Percentiles rank a stretch among this genome's conserved stretches.
Evolutionary conservation across 192 early-diverging fungal species (phyloP).

Genomic region (Umbelopsis sp.): DNA sequence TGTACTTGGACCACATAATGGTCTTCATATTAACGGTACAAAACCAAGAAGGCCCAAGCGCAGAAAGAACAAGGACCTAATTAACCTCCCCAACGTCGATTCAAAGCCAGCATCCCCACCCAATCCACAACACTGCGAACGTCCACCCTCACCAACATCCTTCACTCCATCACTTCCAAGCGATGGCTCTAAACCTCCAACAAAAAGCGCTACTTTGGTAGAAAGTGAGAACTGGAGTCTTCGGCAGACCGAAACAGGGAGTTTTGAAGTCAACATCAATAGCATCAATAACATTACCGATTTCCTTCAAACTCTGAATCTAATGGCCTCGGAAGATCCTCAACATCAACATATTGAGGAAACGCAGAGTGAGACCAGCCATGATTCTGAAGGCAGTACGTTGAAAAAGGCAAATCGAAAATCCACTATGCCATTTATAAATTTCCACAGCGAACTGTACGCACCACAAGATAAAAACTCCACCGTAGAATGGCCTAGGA

Average conservation of each 20-base stretch:
- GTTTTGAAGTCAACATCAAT: constrained; percentile 17
- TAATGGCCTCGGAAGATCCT: constrained; percentile 8
- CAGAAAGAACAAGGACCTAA: constrained; percentile 16
- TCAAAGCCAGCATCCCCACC: background rate
- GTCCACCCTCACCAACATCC: background rate
- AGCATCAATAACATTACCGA: constrained; percentile 24
- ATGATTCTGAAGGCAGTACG: constrained; percentile 13
- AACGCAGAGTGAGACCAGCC: background rate
- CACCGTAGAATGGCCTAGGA: constrained; percentile 23
- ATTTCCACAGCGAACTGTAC: constrained; percentile 29
- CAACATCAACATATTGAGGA: background rate
- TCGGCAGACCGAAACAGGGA: constrained; percentile 4
- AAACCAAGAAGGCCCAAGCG: constrained; percentile 23
- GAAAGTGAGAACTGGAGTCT: constrained; percentile 10
- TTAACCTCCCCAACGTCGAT: background rate
- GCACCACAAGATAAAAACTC: background rate
- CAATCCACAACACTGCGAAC: constrained; percentile 6
- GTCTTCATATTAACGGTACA: constrained; percentile 26
- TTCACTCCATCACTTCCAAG: background rate
- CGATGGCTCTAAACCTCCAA: background rate
- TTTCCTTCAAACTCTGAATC: constrained; percentile 13
- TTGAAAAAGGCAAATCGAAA: background rate
- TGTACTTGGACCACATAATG: constrained; percentile 28
- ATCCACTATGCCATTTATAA: constrained; percentile 17
- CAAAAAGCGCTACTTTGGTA: background rate